Evolutionary conservation across 495 filamentous ascomycete species (phyloP).

Genomic region (Penicillium cosmopolitanum): DNA sequence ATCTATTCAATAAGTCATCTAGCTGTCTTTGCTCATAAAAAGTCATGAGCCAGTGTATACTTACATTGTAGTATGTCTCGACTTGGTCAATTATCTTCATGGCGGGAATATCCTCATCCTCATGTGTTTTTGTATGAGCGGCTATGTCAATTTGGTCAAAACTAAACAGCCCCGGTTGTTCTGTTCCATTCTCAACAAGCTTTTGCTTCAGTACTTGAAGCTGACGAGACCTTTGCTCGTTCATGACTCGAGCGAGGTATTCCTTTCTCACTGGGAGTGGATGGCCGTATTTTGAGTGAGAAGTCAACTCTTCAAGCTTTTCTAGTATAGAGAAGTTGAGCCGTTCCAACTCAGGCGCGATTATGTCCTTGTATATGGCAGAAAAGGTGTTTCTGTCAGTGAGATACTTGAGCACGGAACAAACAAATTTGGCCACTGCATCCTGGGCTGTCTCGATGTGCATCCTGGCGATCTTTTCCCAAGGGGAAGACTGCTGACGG

Average conservation of each 20-base stretch:
- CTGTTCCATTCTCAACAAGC: too few species aligned
- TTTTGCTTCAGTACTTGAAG: too few species aligned
- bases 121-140: too few species aligned
- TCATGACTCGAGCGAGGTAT: constrained; percentile 38
- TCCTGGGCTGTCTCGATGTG: constrained; percentile 31
- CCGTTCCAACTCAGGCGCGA: constrained; percentile 30
- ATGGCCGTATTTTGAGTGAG: constrained; percentile 44
- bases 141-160: too few species aligned
- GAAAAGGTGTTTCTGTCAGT: constrained; percentile 36
- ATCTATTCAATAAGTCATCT: constrained; percentile 48
- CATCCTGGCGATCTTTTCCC: constrained; percentile 32
- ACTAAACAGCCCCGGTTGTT: too few species aligned
- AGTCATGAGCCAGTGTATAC: not conserved
- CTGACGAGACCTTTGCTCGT: constrained; percentile 3
- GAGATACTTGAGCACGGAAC: constrained; percentile 30
- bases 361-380: constrained; percentile 25
- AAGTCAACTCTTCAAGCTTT: constrained; percentile 49
- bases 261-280: constrained; percentile 46
- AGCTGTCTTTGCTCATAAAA: not conserved
- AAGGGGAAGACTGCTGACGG: constrained; percentile 45
- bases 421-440: constrained; percentile 31
- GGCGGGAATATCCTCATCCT: constrained; percentile 15
- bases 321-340: constrained; percentile 35
- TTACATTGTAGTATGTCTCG: constrained; percentile 43
- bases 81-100: constrained; percentile 37